phyloP scores from a whole-genome alignment of 129 eudicot species.

The Artemisia argyi region DNA sequence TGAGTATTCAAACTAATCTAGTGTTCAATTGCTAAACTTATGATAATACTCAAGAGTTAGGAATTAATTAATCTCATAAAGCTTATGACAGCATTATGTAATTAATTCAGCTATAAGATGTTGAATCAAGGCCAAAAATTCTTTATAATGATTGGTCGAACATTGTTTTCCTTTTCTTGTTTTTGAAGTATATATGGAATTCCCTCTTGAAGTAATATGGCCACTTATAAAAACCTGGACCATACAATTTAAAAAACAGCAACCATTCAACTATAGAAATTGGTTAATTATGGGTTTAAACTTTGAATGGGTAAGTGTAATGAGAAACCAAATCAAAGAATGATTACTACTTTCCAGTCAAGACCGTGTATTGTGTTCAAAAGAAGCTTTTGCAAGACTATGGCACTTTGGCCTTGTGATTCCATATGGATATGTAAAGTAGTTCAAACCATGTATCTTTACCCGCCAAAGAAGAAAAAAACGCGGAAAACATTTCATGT shows the following conservation, averaged over 20 bases:
- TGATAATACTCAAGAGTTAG: neutral
- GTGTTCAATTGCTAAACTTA: neutral
- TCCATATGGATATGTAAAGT: neutral
- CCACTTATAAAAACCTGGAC: conserved; percentile 4
- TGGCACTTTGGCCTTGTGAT: conserved; percentile 4
- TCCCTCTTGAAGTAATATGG: neutral
- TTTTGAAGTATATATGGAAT: neutral
- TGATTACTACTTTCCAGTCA: conserved; percentile 18
- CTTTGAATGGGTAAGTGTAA: neutral
- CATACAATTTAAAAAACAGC: neutral
- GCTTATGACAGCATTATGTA: conserved; percentile 12
- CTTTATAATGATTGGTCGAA: conserved; percentile 1
- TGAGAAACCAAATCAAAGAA: conserved; percentile 17
- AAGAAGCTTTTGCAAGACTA: conserved; percentile 11
- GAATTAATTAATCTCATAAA: neutral
- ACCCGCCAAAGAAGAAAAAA: conserved; percentile 3
- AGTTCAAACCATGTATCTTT: conserved; percentile 3
- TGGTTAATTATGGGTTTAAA: conserved; percentile 8
- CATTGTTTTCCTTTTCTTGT: neutral
- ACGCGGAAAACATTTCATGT: neutral
- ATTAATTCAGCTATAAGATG: neutral
- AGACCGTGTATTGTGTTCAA: conserved; percentile 15
- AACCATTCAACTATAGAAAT: neutral
- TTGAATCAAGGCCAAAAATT: conserved; percentile 4
- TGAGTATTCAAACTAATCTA: conserved; percentile 2